Evolutionary conservation across 1,139 yeast genomes (phyloP), one percentile per base, ranked within the genome.

Genomic region (Sugiyamaella xylanicola): DNA sequence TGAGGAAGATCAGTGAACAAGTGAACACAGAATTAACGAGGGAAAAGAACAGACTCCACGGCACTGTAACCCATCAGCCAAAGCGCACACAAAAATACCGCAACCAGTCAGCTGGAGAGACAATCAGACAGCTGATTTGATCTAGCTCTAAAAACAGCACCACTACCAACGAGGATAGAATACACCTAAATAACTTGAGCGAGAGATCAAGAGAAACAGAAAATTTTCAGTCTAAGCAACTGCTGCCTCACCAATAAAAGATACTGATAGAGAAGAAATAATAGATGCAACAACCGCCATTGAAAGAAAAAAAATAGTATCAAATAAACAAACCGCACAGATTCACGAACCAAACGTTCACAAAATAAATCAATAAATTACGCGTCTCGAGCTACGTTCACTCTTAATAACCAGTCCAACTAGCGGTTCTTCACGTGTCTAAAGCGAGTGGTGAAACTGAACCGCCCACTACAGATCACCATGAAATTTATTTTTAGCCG

Each of bases 241-340:
- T 22, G 19, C n/a, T 25, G 47, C 32, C 58, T 48, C 42, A 44
- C 51, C 8, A 35, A n/a, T 27, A 41, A 29, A 43, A 40, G 20
- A 22, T 54, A 36, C 16, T 4, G 5, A 17, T 42, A 15, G 36
- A 29, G 39, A 25, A 29, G 39, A 25, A 19, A 17, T 41, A 2
- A 13, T 16, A 19, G 42, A n/a, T 19, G 9, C 22, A 50, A 42
- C 39, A 50, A 36, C 53, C 42, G 40, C 43, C 46, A 48, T 40
- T 44, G 56, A 40, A 54, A 52, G 36, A 40, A 32, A n/a, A 8
- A 32, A 13, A 32, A 8, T 11, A 32, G 13, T 4, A 32, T 15
- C 15, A 8, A n/a, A 8, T 4, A n/a, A 32, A 32, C 5, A 7
- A 11, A 32, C 8, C 8, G 37, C 15, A 7, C 15, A 4, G 8